phyloP scores from a whole-genome alignment of 2,329 filamentous ascomycete genomes.

The Phialophora chinensis region DNA sequence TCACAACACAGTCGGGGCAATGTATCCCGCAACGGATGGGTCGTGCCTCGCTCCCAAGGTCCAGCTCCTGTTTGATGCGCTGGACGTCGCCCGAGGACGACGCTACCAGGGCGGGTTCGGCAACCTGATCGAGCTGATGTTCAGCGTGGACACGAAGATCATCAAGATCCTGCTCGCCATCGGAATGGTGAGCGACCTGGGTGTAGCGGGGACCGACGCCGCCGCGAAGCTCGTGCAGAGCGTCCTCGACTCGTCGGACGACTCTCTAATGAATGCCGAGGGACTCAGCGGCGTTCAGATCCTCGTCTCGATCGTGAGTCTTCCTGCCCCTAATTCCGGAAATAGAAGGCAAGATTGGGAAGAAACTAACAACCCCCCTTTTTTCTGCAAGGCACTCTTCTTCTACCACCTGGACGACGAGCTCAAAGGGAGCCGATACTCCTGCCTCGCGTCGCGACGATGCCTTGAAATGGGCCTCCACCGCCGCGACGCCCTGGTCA shows the following conservation, averaged over 20 bases:
- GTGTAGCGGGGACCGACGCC: conserved; percentile 7
- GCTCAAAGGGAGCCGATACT: conserved; percentile 17
- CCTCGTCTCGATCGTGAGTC: conserved; percentile 17
- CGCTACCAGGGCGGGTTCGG: conserved; percentile 8
- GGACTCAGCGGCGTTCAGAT: conserved; percentile 17
- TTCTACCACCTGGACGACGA: conserved; percentile 17
- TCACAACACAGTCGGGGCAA: conserved; percentile 17
- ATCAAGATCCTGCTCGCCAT: conserved; percentile 19
- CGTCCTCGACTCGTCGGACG: conserved; percentile 14
- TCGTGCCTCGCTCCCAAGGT: conserved; percentile 8
- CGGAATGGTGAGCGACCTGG: conserved; percentile 9
- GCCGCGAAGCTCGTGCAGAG: conserved; percentile 11
- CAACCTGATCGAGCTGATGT: conserved; percentile 8
- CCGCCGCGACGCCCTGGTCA: conserved; percentile 14
- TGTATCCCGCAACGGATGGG: conserved; percentile 19
- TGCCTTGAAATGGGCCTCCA: conserved; percentile 25
- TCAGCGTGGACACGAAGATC: conserved; percentile 17
- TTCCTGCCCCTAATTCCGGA: no score
- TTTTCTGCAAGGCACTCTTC: conserved; percentile 13
- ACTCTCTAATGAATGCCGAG: conserved; percentile 16
- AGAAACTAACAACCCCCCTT: no score
- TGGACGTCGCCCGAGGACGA: conserved; percentile 2
- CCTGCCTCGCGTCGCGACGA: conserved; percentile 19
- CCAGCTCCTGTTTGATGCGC: conserved; percentile 8
- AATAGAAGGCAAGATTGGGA: background rate